These are phyloP conservation scores for Haplosporangium gracile DNA, from an alignment of 192 early-diverging fungal genomes.

Conservation along the genomic window DNA sequence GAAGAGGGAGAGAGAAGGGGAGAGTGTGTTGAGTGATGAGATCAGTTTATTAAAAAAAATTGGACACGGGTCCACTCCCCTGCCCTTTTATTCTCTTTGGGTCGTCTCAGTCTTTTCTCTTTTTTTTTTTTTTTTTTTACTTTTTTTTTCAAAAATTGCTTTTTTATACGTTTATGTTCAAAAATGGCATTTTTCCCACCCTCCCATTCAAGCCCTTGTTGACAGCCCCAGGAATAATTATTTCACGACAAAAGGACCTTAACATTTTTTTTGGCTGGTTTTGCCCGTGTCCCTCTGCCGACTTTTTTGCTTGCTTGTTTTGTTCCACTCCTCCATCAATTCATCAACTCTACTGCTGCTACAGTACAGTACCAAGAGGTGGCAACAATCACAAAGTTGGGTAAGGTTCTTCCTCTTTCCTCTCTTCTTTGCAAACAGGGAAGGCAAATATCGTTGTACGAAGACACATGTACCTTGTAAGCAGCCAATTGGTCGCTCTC, in stretches of 20 bases:
- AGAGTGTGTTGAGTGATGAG: background rate
- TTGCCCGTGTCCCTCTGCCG: background rate
- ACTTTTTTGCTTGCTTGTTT: background rate
- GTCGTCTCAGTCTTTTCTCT: background rate
- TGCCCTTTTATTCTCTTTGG: background rate
- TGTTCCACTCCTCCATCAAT: background rate
- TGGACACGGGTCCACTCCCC: constrained; percentile 14
- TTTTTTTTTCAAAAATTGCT: constrained; percentile 2
- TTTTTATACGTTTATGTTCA: background rate
- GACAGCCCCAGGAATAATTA: background rate
- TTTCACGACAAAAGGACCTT: background rate
- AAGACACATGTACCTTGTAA: too few species aligned
- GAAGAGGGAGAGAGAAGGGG: background rate
- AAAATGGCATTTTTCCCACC: constrained; percentile 23
- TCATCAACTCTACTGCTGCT: too few species aligned
- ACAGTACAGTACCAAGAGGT: too few species aligned
- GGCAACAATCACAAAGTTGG: too few species aligned
- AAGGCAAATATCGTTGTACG: too few species aligned
- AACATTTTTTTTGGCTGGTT: background rate
- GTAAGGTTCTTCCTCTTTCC: too few species aligned
- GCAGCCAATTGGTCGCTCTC: too few species aligned
- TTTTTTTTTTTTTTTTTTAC: background rate
- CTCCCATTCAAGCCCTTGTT: background rate
- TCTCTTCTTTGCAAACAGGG: too few species aligned
- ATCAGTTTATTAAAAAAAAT: constrained; percentile 4